Evolutionary conservation across 352 stramenopile species (phyloP).

Genomic region (Pythium chondricola): DNA sequence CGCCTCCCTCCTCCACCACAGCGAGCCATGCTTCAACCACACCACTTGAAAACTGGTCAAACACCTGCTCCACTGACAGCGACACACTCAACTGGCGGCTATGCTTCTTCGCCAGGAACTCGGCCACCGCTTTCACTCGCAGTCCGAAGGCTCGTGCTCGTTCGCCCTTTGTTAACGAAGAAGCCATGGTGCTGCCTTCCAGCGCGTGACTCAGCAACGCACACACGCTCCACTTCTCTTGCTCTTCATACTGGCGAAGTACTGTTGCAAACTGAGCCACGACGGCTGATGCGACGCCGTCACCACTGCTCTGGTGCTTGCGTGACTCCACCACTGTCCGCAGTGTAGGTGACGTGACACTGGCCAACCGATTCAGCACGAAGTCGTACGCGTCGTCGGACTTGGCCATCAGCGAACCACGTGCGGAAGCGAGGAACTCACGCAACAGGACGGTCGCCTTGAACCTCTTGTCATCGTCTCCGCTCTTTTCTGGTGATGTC

Average conservation of each 20-base stretch:
- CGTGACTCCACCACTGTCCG: slow-evolving; percentile 1
- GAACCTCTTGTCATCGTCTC: not conserved
- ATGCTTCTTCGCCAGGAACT: too few relatives aligned
- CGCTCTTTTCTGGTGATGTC: not conserved
- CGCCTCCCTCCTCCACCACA: not conserved
- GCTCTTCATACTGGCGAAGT: slow-evolving; percentile 19
- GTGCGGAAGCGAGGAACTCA: too few relatives aligned
- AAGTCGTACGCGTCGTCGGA: slow-evolving; percentile 1
- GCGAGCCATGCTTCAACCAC: not conserved
- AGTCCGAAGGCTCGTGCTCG: slow-evolving; percentile 37
- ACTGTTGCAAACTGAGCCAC: slow-evolving; percentile 17
- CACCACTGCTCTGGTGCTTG: slow-evolving; percentile 3
- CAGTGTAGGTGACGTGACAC: slow-evolving; percentile 1
- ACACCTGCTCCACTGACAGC: slow-evolving; percentile 6
- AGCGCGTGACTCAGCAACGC: slow-evolving; percentile 39
- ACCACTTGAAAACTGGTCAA: slow-evolving; percentile 18
- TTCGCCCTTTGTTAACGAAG: not conserved
- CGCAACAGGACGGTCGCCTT: too few relatives aligned
- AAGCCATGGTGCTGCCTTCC: slow-evolving; percentile 3
- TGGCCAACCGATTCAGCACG: slow-evolving; percentile 4
- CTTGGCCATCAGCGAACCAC: not conserved
- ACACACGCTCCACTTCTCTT: slow-evolving; percentile 22
- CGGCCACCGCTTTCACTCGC: slow-evolving; percentile 43
- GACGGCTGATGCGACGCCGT: slow-evolving; percentile 10
- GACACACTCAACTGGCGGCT: too few relatives aligned